phyloP scores from a whole-genome alignment of 1,284 basidiomycete species.

The Ceratobasidium sp. region DNA sequence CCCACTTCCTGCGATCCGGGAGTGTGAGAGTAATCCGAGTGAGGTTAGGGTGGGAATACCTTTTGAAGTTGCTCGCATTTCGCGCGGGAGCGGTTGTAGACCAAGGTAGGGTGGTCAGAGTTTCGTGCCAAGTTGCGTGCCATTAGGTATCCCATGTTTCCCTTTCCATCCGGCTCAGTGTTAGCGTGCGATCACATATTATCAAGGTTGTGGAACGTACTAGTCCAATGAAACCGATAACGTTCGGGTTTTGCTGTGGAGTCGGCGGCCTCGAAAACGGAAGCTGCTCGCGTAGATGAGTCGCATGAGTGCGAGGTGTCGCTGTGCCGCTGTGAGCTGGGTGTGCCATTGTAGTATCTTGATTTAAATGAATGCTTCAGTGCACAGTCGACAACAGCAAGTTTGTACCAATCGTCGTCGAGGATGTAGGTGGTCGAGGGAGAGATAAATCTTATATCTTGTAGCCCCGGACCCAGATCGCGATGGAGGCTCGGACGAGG shows the following conservation, averaged over 20 bases:
- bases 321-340: slow-evolving; percentile 2
- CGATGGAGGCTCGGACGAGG: slow-evolving; percentile 44
- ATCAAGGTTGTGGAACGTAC: slow-evolving; percentile 64
- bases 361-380: slow-evolving; percentile 13
- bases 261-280: slow-evolving; percentile 74
- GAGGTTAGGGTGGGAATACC: neutral
- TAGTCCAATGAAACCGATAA: slow-evolving; percentile 67
- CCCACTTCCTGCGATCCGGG: slow-evolving; percentile 64
- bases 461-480: slow-evolving; percentile 40
- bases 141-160: slow-evolving; percentile 74
- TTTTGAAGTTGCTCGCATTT: slow-evolving; percentile 69
- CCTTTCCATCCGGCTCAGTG: slow-evolving; percentile 54
- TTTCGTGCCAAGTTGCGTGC: slow-evolving; percentile 78
- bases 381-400: too few species aligned
- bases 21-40: neutral
- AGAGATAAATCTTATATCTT: neutral
- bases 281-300: slow-evolving; percentile 29
- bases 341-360: neutral
- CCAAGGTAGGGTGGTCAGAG: slow-evolving; percentile 54
- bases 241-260: slow-evolving; percentile 58
- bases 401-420: neutral
- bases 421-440: neutral
- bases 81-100: slow-evolving; percentile 75
- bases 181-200: slow-evolving; percentile 55
- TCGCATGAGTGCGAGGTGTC: slow-evolving; percentile 31